These are phyloP conservation scores for Amanita brunnescens DNA, from an alignment of 768 basidiomycete genomes.

Conservation along the genomic window DNA sequence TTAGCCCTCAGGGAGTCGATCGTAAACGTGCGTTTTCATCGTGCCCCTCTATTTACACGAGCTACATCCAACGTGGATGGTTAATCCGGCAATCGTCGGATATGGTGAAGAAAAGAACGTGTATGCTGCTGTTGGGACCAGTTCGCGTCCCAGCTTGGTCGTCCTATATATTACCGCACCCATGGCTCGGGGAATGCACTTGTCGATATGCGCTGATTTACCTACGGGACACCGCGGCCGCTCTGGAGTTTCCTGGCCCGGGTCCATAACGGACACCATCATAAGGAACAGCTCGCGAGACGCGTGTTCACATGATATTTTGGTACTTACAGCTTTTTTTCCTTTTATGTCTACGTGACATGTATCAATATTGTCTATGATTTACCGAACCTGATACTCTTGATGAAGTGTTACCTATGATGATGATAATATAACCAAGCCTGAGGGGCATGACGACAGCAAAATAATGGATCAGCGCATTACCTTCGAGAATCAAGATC, in stretches of 20 bases:
- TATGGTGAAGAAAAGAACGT: not conserved
- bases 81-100: not conserved
- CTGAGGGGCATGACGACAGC: not conserved
- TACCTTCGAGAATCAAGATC: not conserved
- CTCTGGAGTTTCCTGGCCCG: not conserved
- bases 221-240: not conserved
- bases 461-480: not conserved
- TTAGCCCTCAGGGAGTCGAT: not conserved
- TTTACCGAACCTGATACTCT: conserved; percentile 2
- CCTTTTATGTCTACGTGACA: not conserved
- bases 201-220: not conserved
- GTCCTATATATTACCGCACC: not conserved
- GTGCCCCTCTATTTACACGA: not conserved
- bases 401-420: not conserved
- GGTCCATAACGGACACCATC: not conserved
- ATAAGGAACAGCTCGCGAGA: not conserved
- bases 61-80: not conserved
- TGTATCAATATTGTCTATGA: not conserved
- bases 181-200: conserved; percentile 4
- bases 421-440: not conserved
- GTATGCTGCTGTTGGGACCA: not conserved
- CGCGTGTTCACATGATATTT: not conserved
- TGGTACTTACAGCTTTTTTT: not conserved
- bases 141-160: not conserved
- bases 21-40: conserved; percentile 5